Percentiles rank a stretch among this genome's conserved stretches.
Evolutionary conservation across 352 stramenopile species (phyloP).

Genomic region (Elongisporangium anandrum): DNA sequence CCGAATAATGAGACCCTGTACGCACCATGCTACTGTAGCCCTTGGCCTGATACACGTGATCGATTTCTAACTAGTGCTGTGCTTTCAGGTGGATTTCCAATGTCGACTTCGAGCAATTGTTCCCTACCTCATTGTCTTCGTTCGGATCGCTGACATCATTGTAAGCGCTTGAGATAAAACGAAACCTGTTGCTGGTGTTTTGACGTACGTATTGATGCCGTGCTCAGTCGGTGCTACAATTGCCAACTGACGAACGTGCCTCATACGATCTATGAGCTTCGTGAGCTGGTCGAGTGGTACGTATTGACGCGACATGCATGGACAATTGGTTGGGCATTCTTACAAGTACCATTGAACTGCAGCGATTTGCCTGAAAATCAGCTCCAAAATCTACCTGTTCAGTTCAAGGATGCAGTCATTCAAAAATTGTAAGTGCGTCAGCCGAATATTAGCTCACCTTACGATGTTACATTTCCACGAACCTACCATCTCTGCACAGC

Average conservation of each 20-base stretch:
- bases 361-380: slow-evolving; percentile 16
- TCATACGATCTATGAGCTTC: slow-evolving; percentile 23
- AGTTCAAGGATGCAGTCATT: slow-evolving; percentile 27
- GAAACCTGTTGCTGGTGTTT: no score
- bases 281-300: slow-evolving; percentile 23
- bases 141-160: slow-evolving; percentile 5
- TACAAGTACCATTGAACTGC: slow-evolving; percentile 6
- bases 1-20: slow-evolving; percentile 6
- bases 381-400: slow-evolving; percentile 22
- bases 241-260: slow-evolving; percentile 30
- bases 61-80: neutral
- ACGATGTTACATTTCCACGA: neutral
- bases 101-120: slow-evolving; percentile 6
- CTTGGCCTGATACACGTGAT: neutral
- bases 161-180: neutral
- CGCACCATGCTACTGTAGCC: neutral
- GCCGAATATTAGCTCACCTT: neutral
- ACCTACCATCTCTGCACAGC: no score
- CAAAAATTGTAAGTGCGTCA: slow-evolving; percentile 24
- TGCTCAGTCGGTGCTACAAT: slow-evolving; percentile 26
- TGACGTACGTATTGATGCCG: no score
- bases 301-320: neutral
- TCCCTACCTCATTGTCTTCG: slow-evolving; percentile 2
- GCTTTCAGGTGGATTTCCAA: slow-evolving; percentile 3
- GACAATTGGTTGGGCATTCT: no score